A percentile compares a stretch with the other conserved stretches of the same genome.
These are phyloP conservation scores for Hypericum androsaemum DNA, from an alignment of 345 rosid genomes.

Conservation along the genomic window DNA sequence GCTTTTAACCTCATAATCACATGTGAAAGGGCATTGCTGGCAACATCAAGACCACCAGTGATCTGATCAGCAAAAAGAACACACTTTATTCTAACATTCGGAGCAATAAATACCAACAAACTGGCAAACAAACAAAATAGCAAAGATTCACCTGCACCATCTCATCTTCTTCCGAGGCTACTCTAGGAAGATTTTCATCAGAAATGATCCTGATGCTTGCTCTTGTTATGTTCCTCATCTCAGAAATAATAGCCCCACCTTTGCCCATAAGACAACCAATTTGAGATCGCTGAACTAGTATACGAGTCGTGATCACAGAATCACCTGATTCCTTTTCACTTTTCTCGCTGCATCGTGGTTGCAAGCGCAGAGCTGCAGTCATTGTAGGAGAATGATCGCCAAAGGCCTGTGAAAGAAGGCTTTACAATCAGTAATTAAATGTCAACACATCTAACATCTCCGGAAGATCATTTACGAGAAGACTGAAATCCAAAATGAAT, in stretches of 20 bases:
- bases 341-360: constrained; percentile 31
- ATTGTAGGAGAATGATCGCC: constrained; percentile 27
- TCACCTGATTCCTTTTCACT: constrained; percentile 25
- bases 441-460: too few relatives aligned
- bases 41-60: constrained; percentile 25
- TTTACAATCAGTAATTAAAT: not conserved
- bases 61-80: constrained; percentile 11
- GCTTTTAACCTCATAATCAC: constrained; percentile 26
- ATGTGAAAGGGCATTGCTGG: constrained; percentile 26
- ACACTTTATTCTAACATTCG: too few relatives aligned
- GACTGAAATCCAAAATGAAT: not conserved
- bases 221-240: constrained; percentile 25
- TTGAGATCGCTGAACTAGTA: constrained; percentile 26
- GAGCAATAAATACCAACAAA: too few relatives aligned
- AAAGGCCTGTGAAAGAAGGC: constrained; percentile 9
- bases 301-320: constrained; percentile 27
- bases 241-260: constrained; percentile 30
- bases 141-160: constrained; percentile 26
- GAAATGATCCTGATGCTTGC: constrained; percentile 25
- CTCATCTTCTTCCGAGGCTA: constrained; percentile 26
- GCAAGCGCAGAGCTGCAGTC: constrained; percentile 25
- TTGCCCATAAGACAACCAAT: constrained; percentile 31
- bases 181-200: constrained; percentile 23
- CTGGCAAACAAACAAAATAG: not conserved
- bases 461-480: too few relatives aligned